These are phyloP conservation scores for Hemileccinum rubropunctum DNA, from an alignment of 768 basidiomycete genomes.

Conservation along the genomic window DNA sequence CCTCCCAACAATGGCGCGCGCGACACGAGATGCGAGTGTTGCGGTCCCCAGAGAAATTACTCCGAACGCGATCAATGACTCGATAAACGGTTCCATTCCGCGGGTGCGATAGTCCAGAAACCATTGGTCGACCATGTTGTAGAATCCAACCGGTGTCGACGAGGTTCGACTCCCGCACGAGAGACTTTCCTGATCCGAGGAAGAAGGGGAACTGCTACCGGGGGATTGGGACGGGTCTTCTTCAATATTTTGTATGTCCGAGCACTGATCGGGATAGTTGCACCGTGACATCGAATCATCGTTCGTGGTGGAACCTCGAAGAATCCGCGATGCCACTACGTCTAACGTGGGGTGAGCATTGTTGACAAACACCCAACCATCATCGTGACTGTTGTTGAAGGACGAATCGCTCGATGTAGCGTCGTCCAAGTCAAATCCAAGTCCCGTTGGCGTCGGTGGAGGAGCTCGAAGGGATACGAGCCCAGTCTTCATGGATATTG, in stretches of 20 bases:
- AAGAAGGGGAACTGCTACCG: not conserved
- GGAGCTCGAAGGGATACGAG: conserved; percentile 9
- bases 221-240: not conserved
- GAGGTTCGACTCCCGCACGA: conserved; percentile 1
- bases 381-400: not conserved
- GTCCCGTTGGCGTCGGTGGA: conserved; percentile 19
- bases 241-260: not conserved
- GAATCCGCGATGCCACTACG: not conserved
- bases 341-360: not conserved
- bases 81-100: conserved; percentile 13
- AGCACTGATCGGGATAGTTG: not conserved
- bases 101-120: conserved; percentile 19
- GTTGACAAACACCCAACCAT: conserved; percentile 2
- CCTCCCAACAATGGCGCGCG: conserved; percentile 3
- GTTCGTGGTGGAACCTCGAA: not conserved
- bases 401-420: not conserved
- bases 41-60: conserved; percentile 8
- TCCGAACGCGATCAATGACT: conserved; percentile 18
- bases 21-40: conserved; percentile 18
- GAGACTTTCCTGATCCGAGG: conserved; percentile 12
- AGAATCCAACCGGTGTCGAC: conserved; percentile 10
- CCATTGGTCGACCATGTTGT: conserved; percentile 17
- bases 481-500: conserved; percentile 7
- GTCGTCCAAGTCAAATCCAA: conserved; percentile 3
- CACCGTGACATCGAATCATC: not conserved